Base-by-base conservation (phyloP, 805 yeast species). In the Kuraishia capsulata region DNA sequence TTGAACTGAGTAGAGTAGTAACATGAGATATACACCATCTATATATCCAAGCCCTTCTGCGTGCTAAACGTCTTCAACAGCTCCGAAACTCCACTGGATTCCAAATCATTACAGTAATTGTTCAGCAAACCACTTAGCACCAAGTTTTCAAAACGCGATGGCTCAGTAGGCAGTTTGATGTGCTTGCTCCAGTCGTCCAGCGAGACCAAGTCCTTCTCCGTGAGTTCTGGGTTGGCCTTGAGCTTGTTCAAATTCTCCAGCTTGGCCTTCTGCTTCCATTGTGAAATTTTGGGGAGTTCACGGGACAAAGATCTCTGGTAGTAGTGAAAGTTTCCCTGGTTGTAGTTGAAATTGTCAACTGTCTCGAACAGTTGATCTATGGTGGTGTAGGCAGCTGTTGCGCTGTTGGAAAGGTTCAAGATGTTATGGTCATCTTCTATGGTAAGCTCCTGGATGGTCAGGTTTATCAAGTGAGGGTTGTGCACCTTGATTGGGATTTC, bases 241-340 rank as follows among this genome's bases (percentile, higher is more conserved):
- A 71, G 72, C 44, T 82, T 69, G 47, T 69, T 73, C 31, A 69
- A 66, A 59, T 81, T 81, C 49, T 81, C 89, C 42, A 71, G 66
- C 57, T 73, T 72, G 54, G 83, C 66, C 57, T 75, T 77, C 52
- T 73, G 77, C 54, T 80, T 79, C 89, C 90, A 84, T 54, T 78
- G 85, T 45, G 68, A 66, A 46, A 84, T 70, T 64, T 80, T 82
- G 43, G 76, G 61, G 56, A 70, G 65, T 55, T 84, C 94, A 55
- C 87, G 73, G 35, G 78, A 72, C 42, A 76, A 66, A 50, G 76
- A 80, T 65, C 94, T 77, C 63, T 83, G 92, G 65, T 75, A 82
- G 62, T 80, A 83, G 66, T 82, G 81, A 68, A 81, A 78, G 61
- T 79, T 83, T 48, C 81, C 79, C 56, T 81, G 84, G 55, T 81